These are phyloP conservation scores for Hymenotorrendiella dingleyae DNA, from an alignment of 2,329 filamentous ascomycete species.

Conservation along the genomic window DNA sequence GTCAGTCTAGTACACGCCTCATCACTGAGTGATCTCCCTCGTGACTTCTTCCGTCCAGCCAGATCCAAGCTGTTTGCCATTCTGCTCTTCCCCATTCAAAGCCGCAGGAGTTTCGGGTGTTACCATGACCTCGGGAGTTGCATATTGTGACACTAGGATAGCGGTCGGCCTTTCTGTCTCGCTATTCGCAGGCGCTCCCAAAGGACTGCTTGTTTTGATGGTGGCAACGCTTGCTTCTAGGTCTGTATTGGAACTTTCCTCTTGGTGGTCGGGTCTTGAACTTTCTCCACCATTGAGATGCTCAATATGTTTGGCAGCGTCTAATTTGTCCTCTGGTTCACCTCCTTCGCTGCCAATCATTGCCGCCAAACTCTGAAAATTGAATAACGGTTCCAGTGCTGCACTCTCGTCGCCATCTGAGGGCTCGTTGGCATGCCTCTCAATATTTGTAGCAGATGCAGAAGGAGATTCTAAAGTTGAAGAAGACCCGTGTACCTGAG, in stretches of 20 bases:
- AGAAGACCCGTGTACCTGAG: conserved; percentile 32
- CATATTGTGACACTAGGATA: conserved; percentile 12
- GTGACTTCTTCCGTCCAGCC: conserved; percentile 13
- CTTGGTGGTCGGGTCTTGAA: conserved; percentile 9
- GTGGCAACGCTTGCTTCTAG: conserved; percentile 27
- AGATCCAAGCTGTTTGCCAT: conserved; percentile 25
- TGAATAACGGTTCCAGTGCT: conserved; percentile 75
- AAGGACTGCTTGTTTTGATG: conserved; percentile 15
- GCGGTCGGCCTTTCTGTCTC: conserved; percentile 9
- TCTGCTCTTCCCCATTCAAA: conserved; percentile 14
- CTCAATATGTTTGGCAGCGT: conserved; percentile 24
- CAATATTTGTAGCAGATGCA: conserved; percentile 49
- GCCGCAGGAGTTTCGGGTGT: conserved; percentile 26
- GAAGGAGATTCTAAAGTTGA: conserved; percentile 46
- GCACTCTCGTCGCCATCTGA: conserved; percentile 43
- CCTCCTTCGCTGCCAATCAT: conserved; percentile 67
- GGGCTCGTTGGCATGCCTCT: conserved; percentile 28
- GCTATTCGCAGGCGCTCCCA: neutral
- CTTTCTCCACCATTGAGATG: conserved; percentile 16
- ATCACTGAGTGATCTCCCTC: conserved; percentile 21
- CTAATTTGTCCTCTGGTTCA: conserved; percentile 31
- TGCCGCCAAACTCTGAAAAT: conserved; percentile 80
- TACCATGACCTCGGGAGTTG: conserved; percentile 24
- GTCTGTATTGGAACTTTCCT: conserved; percentile 2
- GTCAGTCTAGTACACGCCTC: neutral